Percentiles rank a stretch among this genome's conserved stretches.
Conservation (phyloP, 2,329 filamentous ascomycete genomes). For the Scortechinia acanthostroma region DNA sequence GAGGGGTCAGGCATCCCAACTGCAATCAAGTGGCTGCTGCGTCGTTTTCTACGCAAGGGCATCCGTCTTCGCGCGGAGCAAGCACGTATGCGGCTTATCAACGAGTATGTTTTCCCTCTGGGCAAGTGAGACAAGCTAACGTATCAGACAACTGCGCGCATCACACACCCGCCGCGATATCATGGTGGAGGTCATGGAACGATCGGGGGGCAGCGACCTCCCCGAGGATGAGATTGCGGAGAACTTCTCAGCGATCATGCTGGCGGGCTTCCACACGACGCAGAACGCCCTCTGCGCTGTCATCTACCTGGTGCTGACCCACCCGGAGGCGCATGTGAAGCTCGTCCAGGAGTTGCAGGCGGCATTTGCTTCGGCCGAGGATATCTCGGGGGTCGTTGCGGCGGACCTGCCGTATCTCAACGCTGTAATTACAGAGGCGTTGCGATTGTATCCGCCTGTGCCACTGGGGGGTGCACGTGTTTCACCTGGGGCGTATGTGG, state of each 20-base stretch:
- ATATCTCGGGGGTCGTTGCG: slow-evolving; percentile 9
- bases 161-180: slow-evolving; percentile 12
- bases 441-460: slow-evolving; percentile 19
- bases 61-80: slow-evolving; percentile 10
- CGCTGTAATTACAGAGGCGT: slow-evolving; percentile 16
- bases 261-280: slow-evolving; percentile 15
- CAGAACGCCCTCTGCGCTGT: slow-evolving; percentile 14
- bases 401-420: slow-evolving; percentile 16
- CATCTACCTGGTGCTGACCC: slow-evolving; percentile 15
- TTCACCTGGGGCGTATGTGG: slow-evolving; percentile 10
- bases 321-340: slow-evolving; percentile 10
- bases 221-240: slow-evolving; percentile 13
- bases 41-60: slow-evolving; percentile 13
- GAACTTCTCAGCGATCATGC: slow-evolving; percentile 16
- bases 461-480: slow-evolving; percentile 15
- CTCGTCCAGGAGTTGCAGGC: slow-evolving; percentile 10
- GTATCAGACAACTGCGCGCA: slow-evolving; percentile 10
- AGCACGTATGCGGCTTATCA: slow-evolving; percentile 13
- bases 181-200: slow-evolving; percentile 15
- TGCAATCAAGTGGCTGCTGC: slow-evolving; percentile 14
- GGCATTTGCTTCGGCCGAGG: slow-evolving; percentile 8
- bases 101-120: slow-evolving; percentile 9
- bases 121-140: background rate
- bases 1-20: slow-evolving; percentile 13
- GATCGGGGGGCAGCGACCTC: slow-evolving; percentile 8